A percentile compares a stretch with the other conserved stretches of the same genome.
phyloP scores from a whole-genome alignment of 192 early-diverging fungal genomes.

The Irineochytrium annulatum region DNA sequence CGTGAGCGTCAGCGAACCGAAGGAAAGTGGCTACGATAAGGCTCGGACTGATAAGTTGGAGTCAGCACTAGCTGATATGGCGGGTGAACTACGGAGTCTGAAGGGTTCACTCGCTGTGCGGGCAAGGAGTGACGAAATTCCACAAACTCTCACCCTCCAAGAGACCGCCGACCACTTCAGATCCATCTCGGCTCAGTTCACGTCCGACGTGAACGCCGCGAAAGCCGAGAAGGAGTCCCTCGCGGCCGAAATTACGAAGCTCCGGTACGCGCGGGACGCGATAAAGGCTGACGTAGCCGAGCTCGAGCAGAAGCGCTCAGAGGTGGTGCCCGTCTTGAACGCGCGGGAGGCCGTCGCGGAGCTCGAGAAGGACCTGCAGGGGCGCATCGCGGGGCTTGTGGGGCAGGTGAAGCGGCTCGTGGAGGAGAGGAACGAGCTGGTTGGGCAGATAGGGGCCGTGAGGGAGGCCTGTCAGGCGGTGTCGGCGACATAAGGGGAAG shows the following conservation, averaged over 20 bases:
- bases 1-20: no score
- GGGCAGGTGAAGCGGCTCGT: background rate
- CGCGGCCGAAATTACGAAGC: background rate
- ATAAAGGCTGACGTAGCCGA: background rate
- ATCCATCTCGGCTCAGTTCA: no score
- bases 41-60: no score
- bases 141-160: no score
- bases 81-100: no score
- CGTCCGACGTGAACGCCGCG: background rate
- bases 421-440: conserved; percentile 1
- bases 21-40: no score
- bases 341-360: background rate
- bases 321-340: background rate
- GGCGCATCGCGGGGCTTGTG: background rate
- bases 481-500: no score
- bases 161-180: no score
- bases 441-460: background rate
- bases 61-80: no score
- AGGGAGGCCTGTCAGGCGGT: no score
- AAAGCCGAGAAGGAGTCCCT: background rate
- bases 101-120: no score
- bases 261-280: background rate
- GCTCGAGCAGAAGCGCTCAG: background rate
- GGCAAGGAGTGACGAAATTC: no score
- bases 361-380: conserved; percentile 14